Base-by-base conservation (phyloP, 2,329 filamentous ascomycete species). In the Monilinia fructicola region DNA sequence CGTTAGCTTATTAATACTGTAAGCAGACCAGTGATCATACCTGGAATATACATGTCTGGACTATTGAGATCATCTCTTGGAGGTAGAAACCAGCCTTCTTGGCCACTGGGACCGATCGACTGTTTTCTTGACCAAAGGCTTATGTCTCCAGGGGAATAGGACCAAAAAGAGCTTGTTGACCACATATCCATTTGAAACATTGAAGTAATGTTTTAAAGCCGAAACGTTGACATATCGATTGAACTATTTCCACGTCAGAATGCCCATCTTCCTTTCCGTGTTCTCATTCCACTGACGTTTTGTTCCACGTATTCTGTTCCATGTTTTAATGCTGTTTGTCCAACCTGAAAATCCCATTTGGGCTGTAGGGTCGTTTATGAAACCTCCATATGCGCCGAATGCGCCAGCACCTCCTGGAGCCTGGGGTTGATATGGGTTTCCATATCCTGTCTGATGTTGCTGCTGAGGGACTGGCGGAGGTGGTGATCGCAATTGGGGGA, bases 141-240 rank as follows among this genome's bases (percentile, higher is more conserved):
- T 93, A 79, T 99, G 96, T 73, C 94, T 86, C 94, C 95, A 99
- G 64, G 95, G 95, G 79, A 98, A 97, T 69, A 99, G 88, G 67
- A 99, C 94, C 67, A 99, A 87, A 76, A 90, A 87, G 67, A 99
- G 85, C 80, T 99, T 99, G 80, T 90, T 92, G 76, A 96, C 84
- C 76, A 99, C 95, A 79, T 99, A 99, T 68, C 87, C 91, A 83
- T 99, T 99, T 72, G 93, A 96, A 71, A 99, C 95, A 80, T 98
- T 97, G 83, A 99, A 99, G 84, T 98, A 99, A 81, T 97, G 95
- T 80, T 99, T 99, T 54, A 99, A 85, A 23, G 92, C 92, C 18
- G 90, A 90, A 73, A 98, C 90, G 76, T 93, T 97, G 79, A 99
- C 89, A 80, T 94, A 97, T 78, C 88, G 87, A 74, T 89, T 90